Evolutionary conservation across 352 stramenopile genomes (phyloP), one percentile per base, ranked within the genome.

Genomic region (Globisporangium megalacanthum): DNA sequence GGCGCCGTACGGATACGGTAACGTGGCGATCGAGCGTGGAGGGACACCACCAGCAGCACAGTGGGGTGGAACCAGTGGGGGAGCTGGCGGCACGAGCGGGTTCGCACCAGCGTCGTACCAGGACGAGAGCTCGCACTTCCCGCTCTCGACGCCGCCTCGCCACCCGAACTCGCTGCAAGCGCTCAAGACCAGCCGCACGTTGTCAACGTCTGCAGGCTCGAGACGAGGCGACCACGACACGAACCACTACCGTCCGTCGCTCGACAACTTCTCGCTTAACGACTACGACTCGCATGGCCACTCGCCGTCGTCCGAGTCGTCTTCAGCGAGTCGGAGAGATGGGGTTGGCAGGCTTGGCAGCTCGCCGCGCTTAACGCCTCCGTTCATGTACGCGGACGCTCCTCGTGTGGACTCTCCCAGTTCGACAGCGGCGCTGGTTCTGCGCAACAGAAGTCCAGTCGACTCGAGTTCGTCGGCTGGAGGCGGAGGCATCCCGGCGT

Each of bases 1-100:
- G 4, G 82, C 79, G 6, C 82, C 82, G 3, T 92, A 89, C 51
- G 82, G 82, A 19, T 92, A 92, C 52, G 73, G 78, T 15, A 92
- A 92, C 55, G 82, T 92, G 22, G 68, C 77, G 2, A 84, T 92
- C 56, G 73, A 89, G 56, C 35, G 63, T 68, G 8, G 37, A 5
- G 45, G 35, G 29, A 57, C 52, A 2, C 36, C 73, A 54, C 47
- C 63, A 62, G 35, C 63, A 47, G 14, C 60, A 46, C 17, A 70
- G 50, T 61, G 42, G 44, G 72, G 41, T 55, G 61, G 61, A 10
- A 66, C 56, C 46, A 69, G 64, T 35, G 64, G 70, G 36, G 69
- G 73, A 25, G 54, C 54, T 57, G 58, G 49, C 44, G 51, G 37
- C n/a, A 41, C 20, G 31, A 55, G 20, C 44, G n/a, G 17, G 20